Conservation (phyloP, 192 early-diverging fungal genomes). For the Podila horticola region DNA sequence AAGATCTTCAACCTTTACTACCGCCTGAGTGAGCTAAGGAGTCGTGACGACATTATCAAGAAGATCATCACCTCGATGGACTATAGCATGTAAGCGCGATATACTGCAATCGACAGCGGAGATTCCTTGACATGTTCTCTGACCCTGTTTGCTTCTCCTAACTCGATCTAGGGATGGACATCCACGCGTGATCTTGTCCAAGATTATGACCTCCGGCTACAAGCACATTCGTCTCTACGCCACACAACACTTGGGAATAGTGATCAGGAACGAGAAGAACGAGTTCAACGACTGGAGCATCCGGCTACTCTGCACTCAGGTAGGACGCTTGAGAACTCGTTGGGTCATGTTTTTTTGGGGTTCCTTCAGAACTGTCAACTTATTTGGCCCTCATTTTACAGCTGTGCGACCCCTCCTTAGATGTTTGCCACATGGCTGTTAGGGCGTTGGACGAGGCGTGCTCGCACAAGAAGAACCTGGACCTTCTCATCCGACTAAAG, state of each 20-base stretch:
- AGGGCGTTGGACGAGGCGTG: slow-evolving; percentile 75
- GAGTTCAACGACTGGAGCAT: slow-evolving; percentile 81
- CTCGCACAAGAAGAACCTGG: slow-evolving; percentile 69
- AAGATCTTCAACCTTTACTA: slow-evolving; percentile 85
- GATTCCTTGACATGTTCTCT: background rate
- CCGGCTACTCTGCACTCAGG: slow-evolving; percentile 74
- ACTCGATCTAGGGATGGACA: slow-evolving; percentile 74
- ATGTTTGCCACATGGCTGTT: slow-evolving; percentile 78
- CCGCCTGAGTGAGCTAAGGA: slow-evolving; percentile 78
- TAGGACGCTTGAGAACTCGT: slow-evolving; percentile 9
- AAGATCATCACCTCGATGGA: slow-evolving; percentile 78
- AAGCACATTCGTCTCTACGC: slow-evolving; percentile 82
- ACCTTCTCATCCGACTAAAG: slow-evolving; percentile 73
- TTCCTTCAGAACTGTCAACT: background rate
- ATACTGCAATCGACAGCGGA: background rate
- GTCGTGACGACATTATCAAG: slow-evolving; percentile 82
- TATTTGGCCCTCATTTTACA: slow-evolving; percentile 17
- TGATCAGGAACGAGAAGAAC: slow-evolving; percentile 65
- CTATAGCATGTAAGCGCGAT: slow-evolving; percentile 65
- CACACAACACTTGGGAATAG: slow-evolving; percentile 73
- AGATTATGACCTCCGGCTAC: slow-evolving; percentile 87
- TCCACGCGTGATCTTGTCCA: slow-evolving; percentile 80
- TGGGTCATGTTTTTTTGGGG: background rate
- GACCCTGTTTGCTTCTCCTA: background rate
- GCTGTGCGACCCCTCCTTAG: slow-evolving; percentile 80